A percentile compares a stretch with the other conserved stretches of the same genome.
phyloP scores from a whole-genome alignment of 305 asterid genomes.

The Solanum chacoense region DNA sequence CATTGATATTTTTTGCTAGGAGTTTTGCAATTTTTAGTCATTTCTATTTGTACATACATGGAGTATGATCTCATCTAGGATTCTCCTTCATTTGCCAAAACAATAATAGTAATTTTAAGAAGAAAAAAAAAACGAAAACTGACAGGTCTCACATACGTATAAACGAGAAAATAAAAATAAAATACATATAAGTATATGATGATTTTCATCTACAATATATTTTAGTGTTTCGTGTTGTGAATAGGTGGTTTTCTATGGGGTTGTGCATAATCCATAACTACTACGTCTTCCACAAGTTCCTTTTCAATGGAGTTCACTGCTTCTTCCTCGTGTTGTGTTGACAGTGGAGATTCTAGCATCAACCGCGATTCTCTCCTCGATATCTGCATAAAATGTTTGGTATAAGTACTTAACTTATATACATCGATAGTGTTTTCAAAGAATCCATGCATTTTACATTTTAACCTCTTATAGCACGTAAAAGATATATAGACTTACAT shows the following conservation, averaged over 20 bases:
- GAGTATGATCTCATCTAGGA: background rate
- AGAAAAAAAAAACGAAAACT: background rate
- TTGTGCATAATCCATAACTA: slow-evolving; percentile 50
- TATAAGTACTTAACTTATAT: background rate
- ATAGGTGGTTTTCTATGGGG: slow-evolving; percentile 78
- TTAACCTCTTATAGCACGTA: background rate
- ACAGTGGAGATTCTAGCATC: slow-evolving; percentile 18
- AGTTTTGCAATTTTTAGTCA: background rate
- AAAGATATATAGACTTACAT: background rate
- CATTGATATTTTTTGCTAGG: background rate
- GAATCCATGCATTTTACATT: background rate
- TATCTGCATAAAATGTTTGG: slow-evolving; percentile 6
- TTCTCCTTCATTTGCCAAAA: background rate
- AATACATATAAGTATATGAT: background rate
- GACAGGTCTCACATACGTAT: background rate
- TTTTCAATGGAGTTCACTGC: slow-evolving; percentile 16
- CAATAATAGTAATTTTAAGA: background rate
- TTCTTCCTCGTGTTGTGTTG: slow-evolving; percentile 20
- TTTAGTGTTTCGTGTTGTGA: slow-evolving; percentile 38
- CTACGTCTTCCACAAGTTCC: slow-evolving; percentile 28
- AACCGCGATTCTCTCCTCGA: slow-evolving; percentile 17
- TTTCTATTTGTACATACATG: background rate
- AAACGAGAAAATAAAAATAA: background rate
- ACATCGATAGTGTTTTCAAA: background rate
- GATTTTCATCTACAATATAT: background rate